Conservation (phyloP, 2,329 filamentous ascomycete species). For the Ophiosphaerella herpotricha region DNA sequence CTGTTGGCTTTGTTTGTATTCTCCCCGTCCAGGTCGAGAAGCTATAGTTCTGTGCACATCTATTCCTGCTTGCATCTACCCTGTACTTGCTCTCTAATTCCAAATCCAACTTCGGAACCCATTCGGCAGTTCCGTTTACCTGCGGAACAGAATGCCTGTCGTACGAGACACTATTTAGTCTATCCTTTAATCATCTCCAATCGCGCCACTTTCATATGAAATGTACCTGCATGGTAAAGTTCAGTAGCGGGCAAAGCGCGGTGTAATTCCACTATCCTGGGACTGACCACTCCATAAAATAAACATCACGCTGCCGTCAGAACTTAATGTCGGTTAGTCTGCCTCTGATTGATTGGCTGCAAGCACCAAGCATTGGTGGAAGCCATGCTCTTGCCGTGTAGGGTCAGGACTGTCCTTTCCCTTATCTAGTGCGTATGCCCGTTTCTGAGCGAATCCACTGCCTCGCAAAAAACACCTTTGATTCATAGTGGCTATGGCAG, state of each 20-base stretch:
- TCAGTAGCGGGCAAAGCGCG: neutral
- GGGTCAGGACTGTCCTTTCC: neutral
- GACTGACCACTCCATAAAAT: too few relatives aligned
- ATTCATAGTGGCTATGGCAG: conserved; percentile 12
- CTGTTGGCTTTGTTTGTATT: too few relatives aligned
- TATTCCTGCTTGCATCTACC: too few relatives aligned
- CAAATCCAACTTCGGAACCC: too few relatives aligned
- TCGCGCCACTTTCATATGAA: neutral
- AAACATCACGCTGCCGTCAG: neutral
- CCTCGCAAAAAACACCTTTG: too few relatives aligned
- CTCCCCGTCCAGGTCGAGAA: too few relatives aligned
- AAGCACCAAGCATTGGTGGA: neutral
- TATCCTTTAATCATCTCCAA: neutral
- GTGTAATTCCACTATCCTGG: too few relatives aligned
- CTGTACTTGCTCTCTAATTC: too few relatives aligned
- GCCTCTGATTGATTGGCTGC: neutral
- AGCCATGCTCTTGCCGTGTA: neutral
- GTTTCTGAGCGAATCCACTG: too few relatives aligned
- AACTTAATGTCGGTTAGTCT: neutral
- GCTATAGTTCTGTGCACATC: too few relatives aligned
- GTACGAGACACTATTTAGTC: too few relatives aligned
- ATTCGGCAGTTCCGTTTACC: neutral
- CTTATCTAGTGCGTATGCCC: neutral
- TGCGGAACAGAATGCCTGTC: too few relatives aligned
- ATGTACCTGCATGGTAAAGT: neutral